phyloP scores from a whole-genome alignment of 441 rosid genomes.

The Euphorbia schlechtendalii region DNA sequence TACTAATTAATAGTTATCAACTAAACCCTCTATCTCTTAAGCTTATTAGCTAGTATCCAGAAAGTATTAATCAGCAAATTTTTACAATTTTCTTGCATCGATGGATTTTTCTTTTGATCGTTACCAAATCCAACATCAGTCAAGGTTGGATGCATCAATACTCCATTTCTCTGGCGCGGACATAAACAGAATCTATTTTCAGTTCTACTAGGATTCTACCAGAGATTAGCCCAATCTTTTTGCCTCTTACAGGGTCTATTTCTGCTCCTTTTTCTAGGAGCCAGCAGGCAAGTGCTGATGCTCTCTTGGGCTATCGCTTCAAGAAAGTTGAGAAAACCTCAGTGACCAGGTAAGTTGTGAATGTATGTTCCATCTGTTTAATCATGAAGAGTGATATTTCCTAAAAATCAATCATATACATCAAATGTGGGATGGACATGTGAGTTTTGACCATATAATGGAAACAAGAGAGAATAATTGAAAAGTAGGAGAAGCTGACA shows the following conservation, averaged over 20 bases:
- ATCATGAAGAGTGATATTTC: neutral
- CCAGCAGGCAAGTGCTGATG: neutral
- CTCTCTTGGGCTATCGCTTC: neutral
- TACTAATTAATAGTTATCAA: neutral
- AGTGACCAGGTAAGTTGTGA: neutral
- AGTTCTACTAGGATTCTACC: neutral
- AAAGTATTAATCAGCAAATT: neutral
- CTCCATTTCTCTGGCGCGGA: too few species aligned
- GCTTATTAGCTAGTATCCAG: neutral
- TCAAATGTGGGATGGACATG: neutral
- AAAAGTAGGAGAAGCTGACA: neutral
- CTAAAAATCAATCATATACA: neutral
- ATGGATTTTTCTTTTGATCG: neutral
- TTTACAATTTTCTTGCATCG: neutral
- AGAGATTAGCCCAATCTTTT: neutral
- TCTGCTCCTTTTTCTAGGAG: constrained; percentile 3
- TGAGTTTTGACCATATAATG: neutral
- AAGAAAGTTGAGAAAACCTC: neutral
- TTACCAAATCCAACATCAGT: constrained; percentile 3
- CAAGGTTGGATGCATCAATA: constrained; percentile 1
- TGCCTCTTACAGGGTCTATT: neutral
- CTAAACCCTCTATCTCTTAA: too few species aligned
- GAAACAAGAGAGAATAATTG: neutral
- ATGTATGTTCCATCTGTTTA: neutral
- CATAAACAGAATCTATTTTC: neutral